Conservation (phyloP, 2,329 filamentous ascomycete genomes). For the Fusarium miscanthi region DNA sequence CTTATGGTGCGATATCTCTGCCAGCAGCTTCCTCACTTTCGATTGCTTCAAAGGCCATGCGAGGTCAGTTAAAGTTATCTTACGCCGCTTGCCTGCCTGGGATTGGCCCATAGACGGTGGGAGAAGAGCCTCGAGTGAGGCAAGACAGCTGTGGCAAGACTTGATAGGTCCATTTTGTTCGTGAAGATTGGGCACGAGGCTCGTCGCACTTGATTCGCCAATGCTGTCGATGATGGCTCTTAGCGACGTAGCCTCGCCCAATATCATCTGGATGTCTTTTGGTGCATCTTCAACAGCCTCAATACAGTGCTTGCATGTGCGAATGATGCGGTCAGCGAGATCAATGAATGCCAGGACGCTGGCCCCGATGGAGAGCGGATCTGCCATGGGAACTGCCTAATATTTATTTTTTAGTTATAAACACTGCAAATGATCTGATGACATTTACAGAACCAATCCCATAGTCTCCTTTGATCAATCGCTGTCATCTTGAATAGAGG, state of each 20-base stretch:
- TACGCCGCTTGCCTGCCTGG: background rate
- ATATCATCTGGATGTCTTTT: background rate
- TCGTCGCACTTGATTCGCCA: fast-evolving
- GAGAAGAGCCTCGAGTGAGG: background rate
- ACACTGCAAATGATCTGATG: background rate
- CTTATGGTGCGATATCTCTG: background rate
- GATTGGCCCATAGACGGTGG: background rate
- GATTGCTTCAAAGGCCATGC: background rate
- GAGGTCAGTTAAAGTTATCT: background rate
- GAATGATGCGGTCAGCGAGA: background rate
- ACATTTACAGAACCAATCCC: fast-evolving
- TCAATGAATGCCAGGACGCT: background rate
- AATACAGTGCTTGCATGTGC: background rate
- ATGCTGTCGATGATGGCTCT: background rate
- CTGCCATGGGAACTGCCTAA: background rate
- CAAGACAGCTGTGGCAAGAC: background rate
- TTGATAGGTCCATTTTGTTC: background rate
- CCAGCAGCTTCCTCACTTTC: background rate
- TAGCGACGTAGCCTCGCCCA: background rate
- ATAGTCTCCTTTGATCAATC: fast-evolving
- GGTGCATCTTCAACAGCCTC: background rate
- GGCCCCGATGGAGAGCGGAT: background rate
- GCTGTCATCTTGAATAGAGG: background rate
- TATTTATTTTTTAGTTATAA: no score
- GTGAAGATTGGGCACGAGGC: background rate